phyloP scores from a whole-genome alignment of 371 early-diverging fungal genomes.

The Chytridiales sp. region DNA sequence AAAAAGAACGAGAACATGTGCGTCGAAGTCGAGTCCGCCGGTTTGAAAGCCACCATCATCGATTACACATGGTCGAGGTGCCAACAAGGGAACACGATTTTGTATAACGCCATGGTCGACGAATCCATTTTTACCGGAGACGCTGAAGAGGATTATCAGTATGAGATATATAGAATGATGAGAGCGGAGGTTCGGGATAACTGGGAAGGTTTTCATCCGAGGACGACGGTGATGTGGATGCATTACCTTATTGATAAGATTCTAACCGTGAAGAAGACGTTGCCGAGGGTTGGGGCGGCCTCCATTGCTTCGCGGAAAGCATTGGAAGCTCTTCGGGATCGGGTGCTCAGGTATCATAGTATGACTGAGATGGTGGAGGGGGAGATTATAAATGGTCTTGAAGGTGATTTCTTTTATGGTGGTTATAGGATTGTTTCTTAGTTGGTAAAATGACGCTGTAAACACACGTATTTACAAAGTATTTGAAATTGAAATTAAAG shows the following conservation, averaged over 20 bases:
- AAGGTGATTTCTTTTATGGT: no score
- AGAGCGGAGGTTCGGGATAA: constrained; percentile 41
- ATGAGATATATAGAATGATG: constrained; percentile 79
- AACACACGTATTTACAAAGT: no score
- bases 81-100: constrained; percentile 15
- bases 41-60: constrained; percentile 64
- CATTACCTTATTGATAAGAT: constrained; percentile 47
- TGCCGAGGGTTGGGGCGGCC: constrained; percentile 4
- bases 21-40: constrained; percentile 42
- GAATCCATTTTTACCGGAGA: constrained; percentile 67
- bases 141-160: constrained; percentile 48
- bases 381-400: no score
- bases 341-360: constrained; percentile 9
- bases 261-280: constrained; percentile 19
- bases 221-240: constrained; percentile 57
- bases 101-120: constrained; percentile 33
- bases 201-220: constrained; percentile 57
- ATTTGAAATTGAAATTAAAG: no score
- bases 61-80: constrained; percentile 64
- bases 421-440: no score
- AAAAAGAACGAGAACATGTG: not conserved
- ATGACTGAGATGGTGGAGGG: constrained; percentile 12
- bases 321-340: constrained; percentile 5
- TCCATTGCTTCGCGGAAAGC: not conserved
- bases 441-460: no score